A percentile compares a stretch with the other conserved stretches of the same genome.
Evolutionary conservation across 129 eudicot species (phyloP).

Genomic region (Helianthus tuberosus): DNA sequence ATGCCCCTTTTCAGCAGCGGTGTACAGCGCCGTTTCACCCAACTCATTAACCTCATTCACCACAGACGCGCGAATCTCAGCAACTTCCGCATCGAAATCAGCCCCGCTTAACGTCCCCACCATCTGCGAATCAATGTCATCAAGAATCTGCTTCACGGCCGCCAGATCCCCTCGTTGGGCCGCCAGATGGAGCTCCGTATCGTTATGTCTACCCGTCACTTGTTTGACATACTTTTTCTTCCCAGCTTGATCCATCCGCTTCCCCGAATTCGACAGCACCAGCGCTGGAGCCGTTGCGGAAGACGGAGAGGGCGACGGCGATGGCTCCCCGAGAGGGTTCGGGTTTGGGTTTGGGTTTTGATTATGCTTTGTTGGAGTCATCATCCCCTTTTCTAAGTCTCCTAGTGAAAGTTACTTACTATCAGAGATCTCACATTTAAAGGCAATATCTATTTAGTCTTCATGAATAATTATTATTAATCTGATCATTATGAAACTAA

Average conservation of each 20-base stretch:
- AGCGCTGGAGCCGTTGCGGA: conserved; percentile 72
- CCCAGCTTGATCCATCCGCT: conserved; percentile 80
- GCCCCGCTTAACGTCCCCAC: conserved; percentile 60
- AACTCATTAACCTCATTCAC: conserved; percentile 70
- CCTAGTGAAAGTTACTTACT: conserved; percentile 22
- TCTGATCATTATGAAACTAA: too few relatives aligned
- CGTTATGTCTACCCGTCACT: conserved; percentile 79
- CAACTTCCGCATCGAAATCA: conserved; percentile 73
- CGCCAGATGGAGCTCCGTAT: conserved; percentile 80
- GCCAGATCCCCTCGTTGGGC: conserved; percentile 75
- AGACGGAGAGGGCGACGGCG: conserved; percentile 66
- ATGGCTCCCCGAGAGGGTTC: conserved; percentile 43
- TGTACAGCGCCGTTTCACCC: conserved; percentile 68
- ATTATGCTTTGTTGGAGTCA: conserved; percentile 36
- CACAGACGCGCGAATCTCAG: conserved; percentile 71
- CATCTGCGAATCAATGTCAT: conserved; percentile 63
- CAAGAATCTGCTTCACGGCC: conserved; percentile 74
- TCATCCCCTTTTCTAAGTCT: conserved; percentile 48
- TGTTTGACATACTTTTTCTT: conserved; percentile 84
- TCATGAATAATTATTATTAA: too few relatives aligned
- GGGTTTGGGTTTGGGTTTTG: conserved; percentile 11
- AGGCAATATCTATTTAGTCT: not conserved
- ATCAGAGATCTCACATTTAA: not conserved
- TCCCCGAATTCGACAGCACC: conserved; percentile 77
- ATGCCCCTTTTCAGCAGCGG: conserved; percentile 76